Percentiles rank a stretch among this genome's conserved stretches.
phyloP scores from a whole-genome alignment of 805 yeast species.

The Clavispora fructus region DNA sequence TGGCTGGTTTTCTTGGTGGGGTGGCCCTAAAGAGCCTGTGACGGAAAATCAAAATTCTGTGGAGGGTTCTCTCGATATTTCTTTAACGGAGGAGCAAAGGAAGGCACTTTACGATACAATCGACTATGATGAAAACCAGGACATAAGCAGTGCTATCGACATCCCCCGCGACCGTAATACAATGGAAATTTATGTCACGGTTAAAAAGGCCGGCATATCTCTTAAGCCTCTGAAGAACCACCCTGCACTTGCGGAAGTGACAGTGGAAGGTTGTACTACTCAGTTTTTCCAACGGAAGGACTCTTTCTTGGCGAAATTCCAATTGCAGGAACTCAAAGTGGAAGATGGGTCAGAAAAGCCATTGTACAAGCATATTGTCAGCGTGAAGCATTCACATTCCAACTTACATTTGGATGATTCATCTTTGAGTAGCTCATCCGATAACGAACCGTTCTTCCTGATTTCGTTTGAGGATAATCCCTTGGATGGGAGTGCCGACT shows the following conservation, averaged over 20 bases:
- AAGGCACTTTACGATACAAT: conserved; percentile 89
- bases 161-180: conserved; percentile 70
- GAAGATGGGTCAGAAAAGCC: conserved; percentile 82
- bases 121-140: conserved; percentile 72
- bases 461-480: conserved; percentile 84
- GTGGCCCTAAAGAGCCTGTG: conserved; percentile 37
- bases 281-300: conserved; percentile 73
- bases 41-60: conserved; percentile 33
- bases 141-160: conserved; percentile 42
- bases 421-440: conserved; percentile 7
- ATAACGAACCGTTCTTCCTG: conserved; percentile 67
- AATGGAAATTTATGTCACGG: conserved; percentile 60
- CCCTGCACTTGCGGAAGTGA: conserved; percentile 62
- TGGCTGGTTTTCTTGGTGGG: conserved; percentile 73
- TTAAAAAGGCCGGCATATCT: conserved; percentile 73
- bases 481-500: conserved; percentile 76
- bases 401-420: conserved; percentile 23
- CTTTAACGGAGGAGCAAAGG: conserved; percentile 77
- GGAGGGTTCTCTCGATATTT: conserved; percentile 24
- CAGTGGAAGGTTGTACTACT: conserved; percentile 77
- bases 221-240: conserved; percentile 40
- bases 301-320: conserved; percentile 66
- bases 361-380: conserved; percentile 80
- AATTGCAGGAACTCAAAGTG: conserved; percentile 74
- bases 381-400: conserved; percentile 61